Conservation (phyloP, 23 red algal species). For the Gracilaria gracilis region DNA sequence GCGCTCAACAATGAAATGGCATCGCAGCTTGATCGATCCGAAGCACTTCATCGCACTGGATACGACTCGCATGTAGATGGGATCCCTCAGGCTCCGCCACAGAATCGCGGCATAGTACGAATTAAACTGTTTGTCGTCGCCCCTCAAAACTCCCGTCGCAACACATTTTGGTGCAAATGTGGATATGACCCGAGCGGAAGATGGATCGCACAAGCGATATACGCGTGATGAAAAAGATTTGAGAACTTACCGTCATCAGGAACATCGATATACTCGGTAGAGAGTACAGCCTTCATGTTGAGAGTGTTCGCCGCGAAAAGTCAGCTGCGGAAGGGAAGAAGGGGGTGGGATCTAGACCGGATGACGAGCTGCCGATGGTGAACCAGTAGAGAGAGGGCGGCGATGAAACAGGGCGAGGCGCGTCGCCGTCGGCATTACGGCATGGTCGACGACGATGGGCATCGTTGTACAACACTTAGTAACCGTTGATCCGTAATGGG, state of each 20-base stretch:
- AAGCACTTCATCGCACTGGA: no score
- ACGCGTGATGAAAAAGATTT: not conserved
- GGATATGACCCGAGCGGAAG: not conserved
- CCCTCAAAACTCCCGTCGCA: not conserved
- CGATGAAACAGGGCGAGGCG: not conserved
- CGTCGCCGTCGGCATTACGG: conserved; percentile 1
- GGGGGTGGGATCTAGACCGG: not conserved
- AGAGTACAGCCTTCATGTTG: conserved; percentile 76
- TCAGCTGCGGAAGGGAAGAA: not conserved
- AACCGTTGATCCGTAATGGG: no score
- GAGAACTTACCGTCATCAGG: conserved; percentile 79
- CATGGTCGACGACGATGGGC: not conserved
- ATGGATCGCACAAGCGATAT: not conserved
- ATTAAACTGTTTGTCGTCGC: not conserved
- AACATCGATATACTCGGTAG: conserved; percentile 60
- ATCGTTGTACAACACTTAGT: not conserved
- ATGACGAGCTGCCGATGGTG: no score
- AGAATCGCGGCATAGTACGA: not conserved
- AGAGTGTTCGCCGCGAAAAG: conserved; percentile 5
- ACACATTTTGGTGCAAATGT: not conserved
- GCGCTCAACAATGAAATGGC: not conserved
- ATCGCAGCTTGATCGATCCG: no score
- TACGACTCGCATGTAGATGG: not conserved
- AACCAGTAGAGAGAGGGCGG: not conserved
- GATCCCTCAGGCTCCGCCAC: not conserved